A percentile compares a stretch with the other conserved stretches of the same genome.
These are phyloP conservation scores for Torulaspora indica DNA, from an alignment of 805 yeast species.

Conservation along the genomic window DNA sequence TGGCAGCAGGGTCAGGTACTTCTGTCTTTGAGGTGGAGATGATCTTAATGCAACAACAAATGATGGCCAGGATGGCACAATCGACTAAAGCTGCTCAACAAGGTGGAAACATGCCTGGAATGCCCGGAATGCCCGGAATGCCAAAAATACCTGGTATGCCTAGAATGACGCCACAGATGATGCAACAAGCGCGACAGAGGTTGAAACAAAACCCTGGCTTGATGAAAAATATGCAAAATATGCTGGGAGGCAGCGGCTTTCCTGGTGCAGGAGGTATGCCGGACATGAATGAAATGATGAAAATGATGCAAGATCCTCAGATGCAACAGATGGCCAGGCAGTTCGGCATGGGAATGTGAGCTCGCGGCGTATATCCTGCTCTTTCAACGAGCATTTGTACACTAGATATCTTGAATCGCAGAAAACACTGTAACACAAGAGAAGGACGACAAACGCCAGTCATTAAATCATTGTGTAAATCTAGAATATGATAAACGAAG, in stretches of 20 bases:
- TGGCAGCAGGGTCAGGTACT: constrained; percentile 93
- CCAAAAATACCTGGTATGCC: constrained; percentile 52
- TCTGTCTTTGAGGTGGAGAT: constrained; percentile 89
- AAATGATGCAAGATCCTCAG: constrained; percentile 48
- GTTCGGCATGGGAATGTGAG: constrained; percentile 39
- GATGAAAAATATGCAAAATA: constrained; percentile 68
- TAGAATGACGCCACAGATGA: constrained; percentile 38
- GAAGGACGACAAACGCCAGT: not conserved
- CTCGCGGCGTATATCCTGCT: not conserved
- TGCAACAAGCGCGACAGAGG: constrained; percentile 53
- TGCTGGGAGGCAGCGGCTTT: constrained; percentile 50
- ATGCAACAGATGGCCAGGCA: constrained; percentile 48
- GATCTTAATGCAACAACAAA: constrained; percentile 83
- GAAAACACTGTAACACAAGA: not conserved
- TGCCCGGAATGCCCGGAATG: constrained; percentile 54
- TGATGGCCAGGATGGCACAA: constrained; percentile 93
- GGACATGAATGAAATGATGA: constrained; percentile 61
- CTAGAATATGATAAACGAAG: constrained; percentile 5
- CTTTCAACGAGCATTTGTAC: not conserved
- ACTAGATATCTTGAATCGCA: not conserved
- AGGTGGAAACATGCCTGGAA: constrained; percentile 43
- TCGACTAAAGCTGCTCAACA: constrained; percentile 45
- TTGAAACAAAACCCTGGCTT: constrained; percentile 67
- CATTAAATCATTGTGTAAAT: constrained; percentile 2
- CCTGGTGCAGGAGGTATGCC: constrained; percentile 51